Evolutionary conservation across 2,329 filamentous ascomycete genomes (phyloP), one percentile per base, ranked within the genome.

Genomic region (Aspergillus sp.): DNA sequence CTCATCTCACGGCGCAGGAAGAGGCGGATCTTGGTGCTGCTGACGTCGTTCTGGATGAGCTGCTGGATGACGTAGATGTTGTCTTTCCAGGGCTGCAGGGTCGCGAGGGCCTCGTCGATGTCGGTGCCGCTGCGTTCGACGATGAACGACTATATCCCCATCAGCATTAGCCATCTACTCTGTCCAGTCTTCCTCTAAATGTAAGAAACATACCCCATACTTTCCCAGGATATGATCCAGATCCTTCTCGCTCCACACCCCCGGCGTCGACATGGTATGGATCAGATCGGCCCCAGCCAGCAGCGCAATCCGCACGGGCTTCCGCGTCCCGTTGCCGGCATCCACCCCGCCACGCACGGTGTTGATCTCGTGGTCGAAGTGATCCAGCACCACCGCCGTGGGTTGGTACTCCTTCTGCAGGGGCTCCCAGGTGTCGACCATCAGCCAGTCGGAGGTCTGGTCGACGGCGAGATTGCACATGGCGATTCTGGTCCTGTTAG

Each of bases 361-460:
- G 55, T 95, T 94, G 55, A 95, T 84, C 57, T 95, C 86, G 53
- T 89, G 66, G 45, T 93, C 79, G 49, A 95, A 91, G 61, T 95
- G 89, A 52, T 93, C 86, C 30, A 95, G 69, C 25, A 94, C 88
- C 47, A 82, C 75, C 24, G 88, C 89, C 1, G 89, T 96, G 11
- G 86, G 86, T 41, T 86, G 80, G 55, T 94, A 96, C 44, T 82
- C 72, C 51, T 80, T 75, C 62, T 93, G 78, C 48, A 82, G 68
- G n/a, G 85, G 82, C 67, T 94, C 88, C 80, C 83, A 93, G 0
- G 82, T 78, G 55, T 93, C 86, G 28, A 91, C 83, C 77, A 86
- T 86, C 39, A 93, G 68, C 79, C 82, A 86, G 47, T 77, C 76
- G 31, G 80, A 79, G 32, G 82, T 79, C 45, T 82, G 72, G 16